Percentiles rank a stretch among this genome's conserved stretches.
phyloP scores from a whole-genome alignment of 352 stramenopile genomes.

The Pythium oligandrum region DNA sequence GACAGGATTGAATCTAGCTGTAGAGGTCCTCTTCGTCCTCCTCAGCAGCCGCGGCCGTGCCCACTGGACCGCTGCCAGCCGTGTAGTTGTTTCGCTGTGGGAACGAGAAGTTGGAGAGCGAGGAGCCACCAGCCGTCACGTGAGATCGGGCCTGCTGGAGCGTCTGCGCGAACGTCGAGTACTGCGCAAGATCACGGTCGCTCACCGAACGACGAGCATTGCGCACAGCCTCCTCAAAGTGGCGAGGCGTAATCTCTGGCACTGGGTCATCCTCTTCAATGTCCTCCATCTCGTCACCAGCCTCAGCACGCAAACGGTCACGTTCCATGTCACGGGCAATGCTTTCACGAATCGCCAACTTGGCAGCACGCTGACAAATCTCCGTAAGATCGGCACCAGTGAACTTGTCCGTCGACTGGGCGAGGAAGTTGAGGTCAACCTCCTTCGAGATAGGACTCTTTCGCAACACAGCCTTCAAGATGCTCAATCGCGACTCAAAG shows the following conservation, averaged over 20 bases:
- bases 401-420: conserved; percentile 97
- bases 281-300: conserved; percentile 83
- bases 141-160: conserved; percentile 95
- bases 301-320: conserved; percentile 91
- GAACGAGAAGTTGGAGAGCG: conserved; percentile 97
- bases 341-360: conserved; percentile 98
- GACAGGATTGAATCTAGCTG: conserved; percentile 64
- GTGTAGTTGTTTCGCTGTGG: conserved; percentile 58
- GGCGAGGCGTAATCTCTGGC: conserved; percentile 90
- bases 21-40: conserved; percentile 98
- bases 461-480: conserved; percentile 94
- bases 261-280: conserved; percentile 96
- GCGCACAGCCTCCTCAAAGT: conserved; percentile 98
- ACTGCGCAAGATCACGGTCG: conserved; percentile 95
- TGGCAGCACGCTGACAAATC: conserved; percentile 99
- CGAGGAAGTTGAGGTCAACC: conserved; percentile 97
- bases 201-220: conserved; percentile 96
- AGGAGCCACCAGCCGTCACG: conserved; percentile 89
- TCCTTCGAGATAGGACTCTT: conserved; percentile 98
- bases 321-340: conserved; percentile 98
- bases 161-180: conserved; percentile 85
- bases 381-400: conserved; percentile 99
- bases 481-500: conserved; percentile 93
- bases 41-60: conserved; percentile 61
- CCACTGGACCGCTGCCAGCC: conserved; percentile 33